Percentiles rank a stretch among this genome's conserved stretches.
Conservation (phyloP, 2,329 filamentous ascomycete species). For the Colletotrichum somersetense region DNA sequence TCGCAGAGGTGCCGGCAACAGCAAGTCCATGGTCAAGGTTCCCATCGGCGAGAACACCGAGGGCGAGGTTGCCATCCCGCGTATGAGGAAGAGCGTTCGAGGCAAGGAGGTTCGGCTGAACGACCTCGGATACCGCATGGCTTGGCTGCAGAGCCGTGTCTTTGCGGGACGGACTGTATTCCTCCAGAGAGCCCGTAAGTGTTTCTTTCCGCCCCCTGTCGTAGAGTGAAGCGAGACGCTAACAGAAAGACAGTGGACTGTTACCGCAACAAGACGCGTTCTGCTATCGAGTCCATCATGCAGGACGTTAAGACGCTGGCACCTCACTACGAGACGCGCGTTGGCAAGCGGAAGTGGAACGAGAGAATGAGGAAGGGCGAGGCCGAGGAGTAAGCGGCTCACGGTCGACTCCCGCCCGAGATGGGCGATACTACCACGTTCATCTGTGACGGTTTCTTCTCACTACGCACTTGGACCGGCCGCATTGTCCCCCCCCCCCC, state of each 20-base stretch:
- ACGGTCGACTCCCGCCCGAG: neutral
- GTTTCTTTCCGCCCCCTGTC: neutral
- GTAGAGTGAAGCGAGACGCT: conserved; percentile 12
- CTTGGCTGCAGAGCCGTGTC: conserved; percentile 93
- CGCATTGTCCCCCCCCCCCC: conserved; percentile 8
- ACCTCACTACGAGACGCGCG: conserved; percentile 89
- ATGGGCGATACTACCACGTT: conserved; percentile 20
- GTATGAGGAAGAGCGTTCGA: conserved; percentile 76
- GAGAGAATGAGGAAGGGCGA: conserved; percentile 63
- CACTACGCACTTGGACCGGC: conserved; percentile 24
- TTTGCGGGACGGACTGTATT: conserved; percentile 90
- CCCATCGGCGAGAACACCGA: conserved; percentile 78
- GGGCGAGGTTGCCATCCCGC: conserved; percentile 79
- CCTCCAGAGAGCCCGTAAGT: conserved; percentile 90
- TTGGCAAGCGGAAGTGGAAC: conserved; percentile 83
- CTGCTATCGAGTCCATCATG: conserved; percentile 80
- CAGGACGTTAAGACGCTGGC: conserved; percentile 80
- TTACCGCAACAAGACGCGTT: conserved; percentile 91
- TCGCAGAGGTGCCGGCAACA: conserved; percentile 51
- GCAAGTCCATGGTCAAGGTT: conserved; percentile 68
- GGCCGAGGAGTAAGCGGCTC: conserved; percentile 45
- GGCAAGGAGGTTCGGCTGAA: conserved; percentile 91
- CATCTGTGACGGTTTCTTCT: conserved; percentile 22
- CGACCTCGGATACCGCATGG: conserved; percentile 94
- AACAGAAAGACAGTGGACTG: conserved; percentile 78